phyloP scores from a whole-genome alignment of 176 grass and related monocot genomes.

The Ensete glaucum region DNA sequence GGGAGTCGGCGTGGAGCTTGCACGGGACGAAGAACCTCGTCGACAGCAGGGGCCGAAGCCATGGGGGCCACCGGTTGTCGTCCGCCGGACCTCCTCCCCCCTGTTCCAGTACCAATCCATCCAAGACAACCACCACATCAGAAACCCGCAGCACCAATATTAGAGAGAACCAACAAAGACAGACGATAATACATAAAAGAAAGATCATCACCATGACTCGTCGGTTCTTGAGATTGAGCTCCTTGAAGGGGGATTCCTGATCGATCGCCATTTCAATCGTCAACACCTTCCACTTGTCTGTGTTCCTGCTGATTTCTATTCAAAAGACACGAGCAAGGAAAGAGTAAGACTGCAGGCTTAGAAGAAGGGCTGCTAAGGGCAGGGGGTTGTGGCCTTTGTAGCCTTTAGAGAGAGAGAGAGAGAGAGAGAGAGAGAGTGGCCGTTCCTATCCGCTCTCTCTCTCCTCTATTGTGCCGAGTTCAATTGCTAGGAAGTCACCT shows the following conservation, averaged over 20 bases:
- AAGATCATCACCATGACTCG: constrained; percentile 28
- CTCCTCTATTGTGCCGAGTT: not conserved
- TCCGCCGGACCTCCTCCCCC: constrained; percentile 23
- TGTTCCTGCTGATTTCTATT: not conserved
- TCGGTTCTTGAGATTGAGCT: constrained; percentile 33
- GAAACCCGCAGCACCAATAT: not conserved
- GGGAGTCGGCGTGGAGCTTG: constrained; percentile 51
- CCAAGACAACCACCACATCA: not conserved
- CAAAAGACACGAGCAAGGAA: not conserved
- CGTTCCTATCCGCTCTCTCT: constrained; percentile 36
- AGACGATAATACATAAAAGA: not conserved
- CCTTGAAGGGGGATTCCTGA: constrained; percentile 32
- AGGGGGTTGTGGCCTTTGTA: constrained; percentile 32
- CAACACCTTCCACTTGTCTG: not conserved
- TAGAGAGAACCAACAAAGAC: not conserved
- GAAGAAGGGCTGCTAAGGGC: constrained; percentile 2
- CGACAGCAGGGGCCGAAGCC: constrained; percentile 73
- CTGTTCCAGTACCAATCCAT: not conserved
- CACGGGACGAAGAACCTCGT: constrained; percentile 92
- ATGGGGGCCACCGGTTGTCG: constrained; percentile 65
- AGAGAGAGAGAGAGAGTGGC: constrained; percentile 5
- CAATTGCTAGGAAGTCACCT: not conserved
- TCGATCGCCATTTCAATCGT: constrained; percentile 41
- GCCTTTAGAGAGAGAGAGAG: not conserved
- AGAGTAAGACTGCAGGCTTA: constrained; percentile 9